Evolutionary conservation across 805 yeast genomes (phyloP), one percentile per base, ranked within the genome.

Genomic region (Cephaloascus fragrans): DNA sequence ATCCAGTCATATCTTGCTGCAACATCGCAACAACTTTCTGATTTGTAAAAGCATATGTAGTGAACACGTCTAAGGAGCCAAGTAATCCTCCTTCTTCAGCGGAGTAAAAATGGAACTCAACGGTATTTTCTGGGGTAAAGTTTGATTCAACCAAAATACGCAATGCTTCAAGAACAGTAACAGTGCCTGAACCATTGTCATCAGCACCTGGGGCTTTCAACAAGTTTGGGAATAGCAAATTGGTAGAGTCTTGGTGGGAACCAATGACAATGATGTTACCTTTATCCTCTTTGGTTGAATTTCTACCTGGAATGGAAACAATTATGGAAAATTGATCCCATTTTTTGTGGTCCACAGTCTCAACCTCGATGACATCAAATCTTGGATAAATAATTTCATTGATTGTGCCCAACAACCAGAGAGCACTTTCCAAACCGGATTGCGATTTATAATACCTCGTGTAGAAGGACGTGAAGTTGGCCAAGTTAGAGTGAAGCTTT

Each of bases 1-100:
- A 86, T 0, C 96, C 96, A 3, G 95, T 83, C 95, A 89, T 89
- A 56, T 90, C 98, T 56, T 87, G 95, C 59, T 90, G 96, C 32
- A 90, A 64, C 93, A 88, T 82, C 4, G 89, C 88, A 23, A 78
- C 72, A 18, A 90, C 87, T 5, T 69, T 62, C 23, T 64, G 62
- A n/a, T 64, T 50, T 15, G 54, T 48, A 9, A 61, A 53, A n/a
- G 49, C 44, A 52, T 83, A 83, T 19, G 61, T 56, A 8, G 73
- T 58, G 56, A 84, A 85, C 9, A 90, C 74, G 44, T 84, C 95
- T 45, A 77, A 70, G 3, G 96, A 86, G 1, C 97, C 97, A 39
- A 85, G 64, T 40, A 86, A 63, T 0, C 96, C 97, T 43, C 86
- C 88, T 67, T 90, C 97, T 63, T 90, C 97, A 2, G 95, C 97